Conservation (phyloP, 2,329 filamentous ascomycete species). For the Magnaporthales sp. region DNA sequence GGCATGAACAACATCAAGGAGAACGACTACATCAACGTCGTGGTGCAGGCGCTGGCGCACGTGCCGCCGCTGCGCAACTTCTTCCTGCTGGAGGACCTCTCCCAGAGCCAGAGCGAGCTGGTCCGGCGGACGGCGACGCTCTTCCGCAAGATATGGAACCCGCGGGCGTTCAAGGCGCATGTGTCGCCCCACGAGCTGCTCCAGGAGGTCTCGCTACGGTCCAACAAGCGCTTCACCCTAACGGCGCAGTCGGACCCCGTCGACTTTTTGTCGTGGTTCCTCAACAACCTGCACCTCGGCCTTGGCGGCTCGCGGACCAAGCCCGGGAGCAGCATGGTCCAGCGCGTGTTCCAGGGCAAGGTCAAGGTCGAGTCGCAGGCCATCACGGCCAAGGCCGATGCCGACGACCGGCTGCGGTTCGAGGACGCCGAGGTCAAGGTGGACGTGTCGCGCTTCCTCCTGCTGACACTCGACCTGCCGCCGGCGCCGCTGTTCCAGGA, state of each 20-base stretch:
- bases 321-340: conserved; percentile 76
- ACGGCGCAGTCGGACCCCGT: conserved; percentile 90
- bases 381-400: conserved; percentile 85
- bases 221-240: conserved; percentile 85
- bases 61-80: conserved; percentile 85
- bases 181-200: conserved; percentile 96
- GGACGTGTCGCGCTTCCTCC: conserved; percentile 72
- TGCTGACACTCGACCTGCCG: conserved; percentile 88
- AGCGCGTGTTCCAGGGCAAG: conserved; percentile 87
- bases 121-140: conserved; percentile 82
- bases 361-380: conserved; percentile 88
- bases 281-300: conserved; percentile 89
- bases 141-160: conserved; percentile 96
- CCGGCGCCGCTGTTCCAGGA: conserved; percentile 93
- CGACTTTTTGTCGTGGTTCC: conserved; percentile 94
- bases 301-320: conserved; percentile 85
- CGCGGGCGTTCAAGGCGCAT: conserved; percentile 89
- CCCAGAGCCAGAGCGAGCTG: conserved; percentile 47
- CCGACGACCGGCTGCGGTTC: conserved; percentile 80
- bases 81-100: conserved; percentile 79
- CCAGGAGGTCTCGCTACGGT: conserved; percentile 84
- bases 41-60: conserved; percentile 86
- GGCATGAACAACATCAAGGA: conserved; percentile 99
- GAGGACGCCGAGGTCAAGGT: conserved; percentile 79
- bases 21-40: conserved; percentile 96